Conservation (phyloP, 169 alveolate species). For the Plasmodium vivax region DNA sequence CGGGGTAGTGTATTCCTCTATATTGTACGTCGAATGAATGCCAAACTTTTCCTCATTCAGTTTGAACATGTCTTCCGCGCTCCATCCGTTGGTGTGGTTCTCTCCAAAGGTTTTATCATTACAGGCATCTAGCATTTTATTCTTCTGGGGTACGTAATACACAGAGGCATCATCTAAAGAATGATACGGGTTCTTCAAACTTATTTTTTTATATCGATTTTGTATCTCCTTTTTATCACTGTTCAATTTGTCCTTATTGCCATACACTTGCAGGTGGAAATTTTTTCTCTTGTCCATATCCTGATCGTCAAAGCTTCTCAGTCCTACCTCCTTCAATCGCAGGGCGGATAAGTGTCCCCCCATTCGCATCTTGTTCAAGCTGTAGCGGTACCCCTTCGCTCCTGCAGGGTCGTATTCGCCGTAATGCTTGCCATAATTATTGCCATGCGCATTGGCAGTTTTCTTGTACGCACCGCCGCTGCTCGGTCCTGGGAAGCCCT, state of each 20-base stretch:
- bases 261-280: conserved; percentile 49
- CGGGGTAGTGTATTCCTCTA: conserved; percentile 81
- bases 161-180: conserved; percentile 48
- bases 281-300: conserved; percentile 71
- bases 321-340: conserved; percentile 75
- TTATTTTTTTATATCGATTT: conserved; percentile 14
- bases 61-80: conserved; percentile 91
- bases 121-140: conserved; percentile 40
- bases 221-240: conserved; percentile 12
- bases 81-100: conserved; percentile 86
- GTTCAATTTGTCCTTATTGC: conserved; percentile 21
- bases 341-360: conserved; percentile 68
- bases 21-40: conserved; percentile 86
- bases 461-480: background rate
- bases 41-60: conserved; percentile 90
- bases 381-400: conserved; percentile 8
- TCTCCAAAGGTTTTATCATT: conserved; percentile 83
- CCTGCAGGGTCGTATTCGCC: conserved; percentile 1
- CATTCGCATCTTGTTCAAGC: conserved; percentile 38
- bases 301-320: conserved; percentile 77
- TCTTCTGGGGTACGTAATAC: conserved; percentile 13
- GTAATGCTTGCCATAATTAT: background rate
- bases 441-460: background rate
- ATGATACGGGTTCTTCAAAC: background rate
- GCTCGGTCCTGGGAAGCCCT: background rate